Base-by-base conservation (phyloP, 768 basidiomycete species). In the Naganishia randhawae region DNA sequence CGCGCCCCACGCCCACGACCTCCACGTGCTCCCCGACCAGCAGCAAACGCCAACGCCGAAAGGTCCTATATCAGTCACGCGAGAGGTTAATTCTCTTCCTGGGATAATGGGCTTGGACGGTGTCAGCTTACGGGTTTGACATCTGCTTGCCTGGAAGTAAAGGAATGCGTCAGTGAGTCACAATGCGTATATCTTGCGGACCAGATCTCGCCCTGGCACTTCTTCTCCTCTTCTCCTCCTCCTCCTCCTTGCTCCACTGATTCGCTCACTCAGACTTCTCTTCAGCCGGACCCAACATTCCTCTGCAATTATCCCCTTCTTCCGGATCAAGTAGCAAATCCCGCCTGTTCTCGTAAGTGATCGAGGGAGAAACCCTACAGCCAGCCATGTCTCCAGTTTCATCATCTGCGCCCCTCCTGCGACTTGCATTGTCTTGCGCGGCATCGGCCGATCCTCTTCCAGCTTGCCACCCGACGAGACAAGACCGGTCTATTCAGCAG, bases 1-100 rank as follows among this genome's bases (percentile, higher is more conserved):
- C 69, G 65, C 31, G 65, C 22, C n/a, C 69, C 69, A 2, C 69
- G 52, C 1, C 57, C 69, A 57, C 69, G 50, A 19, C 52, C 67
- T 19, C 53, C 69, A 9, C 73, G 63, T 7, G 52, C 39, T 3
- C 69, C 69, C 33, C 74, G 62, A 25, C 67, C 69, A 17, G 57
- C 35, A 25, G 57, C 35, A 25, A 25, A 37, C 22, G 57, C 57
- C 11, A 61, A 39, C n/a, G 57, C 57, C 16, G 57, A 25, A 2
- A 61, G 37, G n/a, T 61, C 57, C 57, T 61, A 14, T 35, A 35
- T 6, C 2, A 39, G 2, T 7, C 10, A 29, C 27, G 39, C 0
- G 17, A 13, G 22, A 41, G 39, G 25, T 22, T n/a, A 37, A 33
- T 55, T 6, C 5, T 1, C 19, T 9, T 41, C 71, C 50, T 39